Base-by-base conservation (phyloP, 257 asterid genomes). In the Osmanthus fragrans region DNA sequence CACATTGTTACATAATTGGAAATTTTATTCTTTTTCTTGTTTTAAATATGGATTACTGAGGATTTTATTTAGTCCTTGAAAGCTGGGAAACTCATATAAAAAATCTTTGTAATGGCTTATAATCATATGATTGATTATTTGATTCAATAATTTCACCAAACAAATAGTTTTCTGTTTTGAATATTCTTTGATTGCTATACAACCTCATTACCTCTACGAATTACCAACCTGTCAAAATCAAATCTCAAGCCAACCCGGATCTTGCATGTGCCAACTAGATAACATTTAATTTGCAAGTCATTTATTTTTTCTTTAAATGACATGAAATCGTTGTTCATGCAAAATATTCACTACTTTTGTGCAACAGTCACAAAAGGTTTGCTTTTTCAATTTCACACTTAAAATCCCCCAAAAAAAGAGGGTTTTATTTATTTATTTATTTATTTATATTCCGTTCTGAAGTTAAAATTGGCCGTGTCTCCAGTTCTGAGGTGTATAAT, bases 121-220 rank as follows among this genome's bases (percentile, higher is more conserved):
- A 23, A 3, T 21, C 33, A 21, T 23, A 60, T 56, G 65, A 56
- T 30, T 30, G 32, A 32, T 32, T 32, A 3, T 2, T 56, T 56
- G 65, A 56, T 56, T 56, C 65, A 10, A 19, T 19, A 23, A 7
- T 7, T 56, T 56, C 12, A 56, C 30, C 4, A 54, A 42, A 64
- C 67, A 76, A 40, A 42, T 51, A 30, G 15, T 40, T 34, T 30
- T 51, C 42, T 37, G 3, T 3, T 33, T 73, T 76, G 85, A 73
- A 18, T 56, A 56, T 56, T 56, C 65, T n/a, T 5, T 16, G 13
- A 56, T 67, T 12, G 29, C 37, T 25, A 32, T 37, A 21, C 3
- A 72, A 79, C 72, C 81, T 75, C 63, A 15, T 73, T 71, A 18
- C 40, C 74, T 66, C 70, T 39, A 36, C 75, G 75, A 16, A 70